Base-by-base conservation (phyloP, 2,329 filamentous ascomycete genomes). In the Metarhizium sp. region DNA sequence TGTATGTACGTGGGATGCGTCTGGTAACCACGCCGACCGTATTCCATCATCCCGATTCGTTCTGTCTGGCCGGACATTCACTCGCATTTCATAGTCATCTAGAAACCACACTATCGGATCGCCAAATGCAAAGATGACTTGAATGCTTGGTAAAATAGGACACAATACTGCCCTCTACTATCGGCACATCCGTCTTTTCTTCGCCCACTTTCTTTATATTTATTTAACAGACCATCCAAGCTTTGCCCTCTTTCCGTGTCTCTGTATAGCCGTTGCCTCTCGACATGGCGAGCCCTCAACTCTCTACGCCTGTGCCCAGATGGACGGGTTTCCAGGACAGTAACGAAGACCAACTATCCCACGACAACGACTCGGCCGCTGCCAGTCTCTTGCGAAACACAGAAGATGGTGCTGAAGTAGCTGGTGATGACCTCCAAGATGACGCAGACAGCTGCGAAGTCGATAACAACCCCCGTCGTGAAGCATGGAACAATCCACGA, bases 401-500 rank as follows among this genome's bases (percentile, higher is more conserved):
- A 11, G 45, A 48, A 30, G 45, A 48, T 14, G 45, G 13, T 4
- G 45, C 13, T 6, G 45, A 48, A 14, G 45, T 6, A 40, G 32
- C 40, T 50, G 43, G 55, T n/a, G 47, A 58, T 52, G 53, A 53
- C 13, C 14, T 52, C 6, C 32, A 54, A 8, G 57, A 60, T 3
- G 54, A 54, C 47, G 5, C 29, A 34, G 29, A 46, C 4, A 2
- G 2, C 25, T 2, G 5, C 11, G n/a, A 30, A 29, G 10, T 4
- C 18, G 53, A 50, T 40, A 54, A 30, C 38, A 55, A 58, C 25
- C 57, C 55, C 16, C 46, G 20, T 30, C 55, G 61, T 16, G 79
- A 86, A 62, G 72, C 67, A 67, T 90, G 86, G 87, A 88, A 88
- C 62, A 69, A 72, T n/a, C 78, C 85, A 0, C 67, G 70, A 8